Evolutionary conservation across 2,329 filamentous ascomycete genomes (phyloP).

Genomic region (Colletotrichum neosansevieriae): DNA sequence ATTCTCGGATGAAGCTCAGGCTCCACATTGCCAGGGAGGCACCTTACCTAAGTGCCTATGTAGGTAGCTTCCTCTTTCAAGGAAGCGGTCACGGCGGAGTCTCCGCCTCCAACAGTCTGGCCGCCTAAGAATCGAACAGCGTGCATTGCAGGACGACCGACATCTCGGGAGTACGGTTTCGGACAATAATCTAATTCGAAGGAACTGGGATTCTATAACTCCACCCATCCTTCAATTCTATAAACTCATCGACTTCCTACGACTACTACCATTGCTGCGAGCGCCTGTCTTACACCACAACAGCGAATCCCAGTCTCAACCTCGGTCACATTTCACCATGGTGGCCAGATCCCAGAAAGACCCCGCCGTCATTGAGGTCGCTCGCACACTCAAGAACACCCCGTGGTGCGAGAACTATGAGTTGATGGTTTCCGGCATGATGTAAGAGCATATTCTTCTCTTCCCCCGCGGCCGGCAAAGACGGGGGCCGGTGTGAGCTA

Average conservation of each 20-base stretch:
- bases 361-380: conserved; percentile 17
- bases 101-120: conserved; percentile 1
- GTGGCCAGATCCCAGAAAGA: conserved; percentile 23
- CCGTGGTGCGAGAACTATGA: conserved; percentile 35
- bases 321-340: background rate
- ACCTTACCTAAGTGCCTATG: no score
- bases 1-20: background rate
- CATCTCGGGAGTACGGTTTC: no score
- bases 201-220: no score
- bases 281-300: no score
- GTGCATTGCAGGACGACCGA: background rate
- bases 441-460: background rate
- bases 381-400: conserved; percentile 7
- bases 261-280: background rate
- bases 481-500: no score
- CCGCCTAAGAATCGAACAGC: background rate
- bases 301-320: background rate
- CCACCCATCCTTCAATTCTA: no score
- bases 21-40: no score
- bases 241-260: no score
- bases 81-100: background rate
- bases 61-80: no score
- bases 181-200: no score
- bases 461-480: no score
- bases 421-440: conserved; percentile 38